phyloP scores from a whole-genome alignment of 2,329 filamentous ascomycete species.

The Paraphoma chrysanthemicola region DNA sequence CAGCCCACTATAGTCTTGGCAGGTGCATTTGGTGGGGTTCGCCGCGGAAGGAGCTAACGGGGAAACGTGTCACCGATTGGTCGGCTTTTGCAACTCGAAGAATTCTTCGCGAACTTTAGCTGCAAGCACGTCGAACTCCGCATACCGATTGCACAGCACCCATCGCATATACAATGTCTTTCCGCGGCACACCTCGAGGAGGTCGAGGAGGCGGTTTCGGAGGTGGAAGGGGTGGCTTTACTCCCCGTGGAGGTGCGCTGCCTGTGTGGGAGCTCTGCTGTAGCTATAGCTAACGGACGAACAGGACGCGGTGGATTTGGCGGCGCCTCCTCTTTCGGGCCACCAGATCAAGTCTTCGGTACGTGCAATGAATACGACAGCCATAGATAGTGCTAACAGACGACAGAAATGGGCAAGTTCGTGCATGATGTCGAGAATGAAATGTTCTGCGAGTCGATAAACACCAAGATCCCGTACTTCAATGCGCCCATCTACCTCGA shows the following conservation, averaged over 20 bases:
- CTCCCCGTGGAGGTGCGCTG: conserved; percentile 57
- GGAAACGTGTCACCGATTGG: conserved; percentile 38
- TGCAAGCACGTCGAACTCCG: conserved; percentile 21
- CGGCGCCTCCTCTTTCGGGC: conserved; percentile 48
- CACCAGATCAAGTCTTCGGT: conserved; percentile 54
- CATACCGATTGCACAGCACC: conserved; percentile 35
- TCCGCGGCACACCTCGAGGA: conserved; percentile 57
- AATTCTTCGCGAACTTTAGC: conserved; percentile 36
- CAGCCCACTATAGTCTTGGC: conserved; percentile 31
- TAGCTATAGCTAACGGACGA: conserved; percentile 37
- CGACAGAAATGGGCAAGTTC: conserved; percentile 88
- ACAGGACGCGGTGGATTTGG: conserved; percentile 48
- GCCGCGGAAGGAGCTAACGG: conserved; percentile 22
- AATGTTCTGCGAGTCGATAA: conserved; percentile 95
- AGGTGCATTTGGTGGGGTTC: conserved; percentile 33
- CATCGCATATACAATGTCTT: conserved; percentile 63
- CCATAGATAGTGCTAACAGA: conserved; percentile 15
- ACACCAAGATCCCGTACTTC: conserved; percentile 97
- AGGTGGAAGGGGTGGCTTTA: conserved; percentile 60
- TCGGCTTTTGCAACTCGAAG: conserved; percentile 28
- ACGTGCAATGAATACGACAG: conserved; percentile 7
- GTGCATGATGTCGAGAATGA: conserved; percentile 96
- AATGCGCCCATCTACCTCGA: conserved; percentile 98
- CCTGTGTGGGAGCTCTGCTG: conserved; percentile 19
- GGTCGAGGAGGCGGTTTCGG: conserved; percentile 54